Percentiles rank a stretch among this genome's conserved stretches.
phyloP scores from a whole-genome alignment of 257 asterid species.

The Solanum dulcamara region DNA sequence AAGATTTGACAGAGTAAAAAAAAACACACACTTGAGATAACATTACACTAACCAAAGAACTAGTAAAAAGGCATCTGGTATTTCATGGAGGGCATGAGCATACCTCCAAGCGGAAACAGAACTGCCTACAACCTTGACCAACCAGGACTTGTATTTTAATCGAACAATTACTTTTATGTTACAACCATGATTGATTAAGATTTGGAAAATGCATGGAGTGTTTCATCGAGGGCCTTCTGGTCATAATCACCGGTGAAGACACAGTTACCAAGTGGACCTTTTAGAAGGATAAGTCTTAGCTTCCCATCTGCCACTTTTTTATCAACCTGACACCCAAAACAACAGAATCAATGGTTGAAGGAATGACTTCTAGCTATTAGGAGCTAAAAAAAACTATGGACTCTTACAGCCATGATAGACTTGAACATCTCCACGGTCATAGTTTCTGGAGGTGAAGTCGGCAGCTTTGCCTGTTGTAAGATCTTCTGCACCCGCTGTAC shows the following conservation, averaged over 20 bases:
- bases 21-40: background rate
- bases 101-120: background rate
- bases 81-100: background rate
- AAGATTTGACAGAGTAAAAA: background rate
- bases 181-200: conserved; percentile 15
- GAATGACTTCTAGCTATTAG: background rate
- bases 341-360: background rate
- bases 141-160: background rate
- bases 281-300: conserved; percentile 82
- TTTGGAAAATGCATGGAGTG: conserved; percentile 59
- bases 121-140: background rate
- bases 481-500: conserved; percentile 63
- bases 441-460: conserved; percentile 71
- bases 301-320: conserved; percentile 94
- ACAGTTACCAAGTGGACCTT: conserved; percentile 85
- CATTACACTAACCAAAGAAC: background rate
- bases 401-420: conserved; percentile 94
- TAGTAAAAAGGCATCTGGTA: background rate
- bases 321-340: conserved; percentile 55
- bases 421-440: conserved; percentile 84
- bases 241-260: conserved; percentile 89
- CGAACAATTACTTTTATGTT: background rate
- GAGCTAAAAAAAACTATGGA: background rate
- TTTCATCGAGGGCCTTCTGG: conserved; percentile 61
- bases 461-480: conserved; percentile 63